phyloP scores from a whole-genome alignment of 31 red algal species.

The Pterothamnion heteromorphum region DNA sequence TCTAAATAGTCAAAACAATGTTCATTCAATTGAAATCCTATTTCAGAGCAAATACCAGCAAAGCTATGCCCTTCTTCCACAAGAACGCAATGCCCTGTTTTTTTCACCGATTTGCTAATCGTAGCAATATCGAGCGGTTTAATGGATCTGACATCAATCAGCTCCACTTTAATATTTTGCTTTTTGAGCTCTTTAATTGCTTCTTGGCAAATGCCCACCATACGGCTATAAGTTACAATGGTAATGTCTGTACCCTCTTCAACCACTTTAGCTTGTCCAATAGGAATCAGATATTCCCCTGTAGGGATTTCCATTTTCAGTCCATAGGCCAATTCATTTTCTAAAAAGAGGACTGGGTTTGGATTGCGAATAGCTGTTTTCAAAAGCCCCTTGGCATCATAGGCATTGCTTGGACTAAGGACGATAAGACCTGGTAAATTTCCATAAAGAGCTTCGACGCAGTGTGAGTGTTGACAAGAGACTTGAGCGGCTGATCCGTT shows the following conservation, averaged over 20 bases:
- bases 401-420: not conserved
- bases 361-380: constrained; percentile 28
- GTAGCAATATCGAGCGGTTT: not conserved
- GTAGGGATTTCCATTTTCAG: not conserved
- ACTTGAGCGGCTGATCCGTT: not conserved
- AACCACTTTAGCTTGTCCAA: not conserved
- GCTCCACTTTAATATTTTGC: constrained; percentile 1
- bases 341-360: not conserved
- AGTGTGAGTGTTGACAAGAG: not conserved
- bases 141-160: constrained; percentile 34
- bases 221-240: constrained; percentile 1
- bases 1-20: constrained; percentile 33
- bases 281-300: constrained; percentile 3
- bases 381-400: constrained; percentile 18
- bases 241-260: constrained; percentile 31
- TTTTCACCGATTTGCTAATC: constrained; percentile 2
- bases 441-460: not conserved
- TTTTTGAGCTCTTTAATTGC: constrained; percentile 1
- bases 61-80: not conserved
- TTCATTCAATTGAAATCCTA: not conserved
- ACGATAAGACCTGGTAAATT: constrained; percentile 13
- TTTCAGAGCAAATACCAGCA: constrained; percentile 11
- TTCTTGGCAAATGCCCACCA: not conserved
- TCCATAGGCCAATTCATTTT: constrained; percentile 6
- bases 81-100: not conserved